Evolutionary conservation across 2,329 filamentous ascomycete species (phyloP), one percentile per base, ranked within the genome.

Genomic region (Aspergillus neotritici): DNA sequence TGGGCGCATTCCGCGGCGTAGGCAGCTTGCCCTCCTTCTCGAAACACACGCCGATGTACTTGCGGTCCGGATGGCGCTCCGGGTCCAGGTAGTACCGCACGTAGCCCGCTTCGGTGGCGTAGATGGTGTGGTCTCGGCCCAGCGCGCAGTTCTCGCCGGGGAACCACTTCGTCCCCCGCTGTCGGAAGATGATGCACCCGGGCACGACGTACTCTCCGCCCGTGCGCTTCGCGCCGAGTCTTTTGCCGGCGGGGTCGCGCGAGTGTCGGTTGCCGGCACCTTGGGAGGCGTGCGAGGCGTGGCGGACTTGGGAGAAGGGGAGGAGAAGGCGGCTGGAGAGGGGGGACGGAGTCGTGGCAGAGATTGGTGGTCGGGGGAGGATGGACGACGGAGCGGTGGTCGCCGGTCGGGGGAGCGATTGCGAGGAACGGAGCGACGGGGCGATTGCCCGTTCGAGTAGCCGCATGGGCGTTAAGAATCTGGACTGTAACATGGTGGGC

Each of bases 1-100:
- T 80, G 49, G 85, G 80, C 4, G 84, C 84, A 62, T 91, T 84
- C 17, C 68, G 70, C 1, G 87, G 83, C 60, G 86, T 82, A 0
- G 93, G 93, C 2, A 98, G 79, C 28, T 75, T 80, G 58, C 94
- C 87, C 12, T 82, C 74, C 62, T 88, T 87, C 64, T 90, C 78
- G 66, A 95, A 90, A 29, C 86, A 86, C 14, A 98, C 85, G 49
- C 93, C 93, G 60, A 98, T 98, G 74, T 90, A 98, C 66, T 94
- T 87, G 48, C 90, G 80, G 54, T 88, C 86, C 1, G 90, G 86
- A 67, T 97, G 88, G 46, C 75, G 78, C 28, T 77, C 68, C 0
- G 90, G 89, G 63, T 98, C 91, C 62, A 84, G 82, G 76, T 98
- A 98, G 78, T 95, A 98, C 58, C 93, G 89, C 48, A 98, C 93